A percentile compares a stretch with the other conserved stretches of the same genome.
Evolutionary conservation across 345 rosid species (phyloP).

Genomic region (Moricandia moricandioides): DNA sequence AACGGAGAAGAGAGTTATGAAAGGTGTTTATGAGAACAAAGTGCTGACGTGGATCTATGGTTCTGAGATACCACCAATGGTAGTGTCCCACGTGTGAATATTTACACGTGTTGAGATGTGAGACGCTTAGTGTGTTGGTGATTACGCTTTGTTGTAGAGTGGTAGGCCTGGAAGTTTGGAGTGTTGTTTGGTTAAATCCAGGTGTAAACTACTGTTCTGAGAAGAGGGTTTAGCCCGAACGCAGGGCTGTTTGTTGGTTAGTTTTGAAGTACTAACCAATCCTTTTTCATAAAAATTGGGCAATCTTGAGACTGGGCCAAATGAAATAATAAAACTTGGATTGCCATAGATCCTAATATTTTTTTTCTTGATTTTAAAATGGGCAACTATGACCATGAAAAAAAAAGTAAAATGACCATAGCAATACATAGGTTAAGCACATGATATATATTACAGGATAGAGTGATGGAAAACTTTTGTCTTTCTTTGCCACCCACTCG

Average conservation of each 20-base stretch:
- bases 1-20: constrained; percentile 6
- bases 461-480: no score
- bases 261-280: no score
- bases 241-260: not conserved
- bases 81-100: constrained; percentile 2
- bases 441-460: no score
- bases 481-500: no score
- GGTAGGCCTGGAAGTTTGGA: constrained; percentile 26
- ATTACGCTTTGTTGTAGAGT: constrained; percentile 20
- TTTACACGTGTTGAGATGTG: constrained; percentile 18
- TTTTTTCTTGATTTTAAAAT: no score
- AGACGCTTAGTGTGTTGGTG: constrained; percentile 33
- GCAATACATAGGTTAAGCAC: no score
- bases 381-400: no score
- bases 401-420: no score
- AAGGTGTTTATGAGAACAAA: not conserved
- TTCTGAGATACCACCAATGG: constrained; percentile 16
- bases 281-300: no score
- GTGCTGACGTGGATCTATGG: constrained; percentile 21
- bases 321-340: no score
- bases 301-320: no score
- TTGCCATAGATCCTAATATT: no score
- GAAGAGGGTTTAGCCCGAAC: not conserved
- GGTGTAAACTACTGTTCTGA: not conserved
- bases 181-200: constrained; percentile 8